Percentiles rank a stretch among this genome's conserved stretches.
Conservation (phyloP, 768 basidiomycete species). For the Rhizopogon vinicolor region DNA sequence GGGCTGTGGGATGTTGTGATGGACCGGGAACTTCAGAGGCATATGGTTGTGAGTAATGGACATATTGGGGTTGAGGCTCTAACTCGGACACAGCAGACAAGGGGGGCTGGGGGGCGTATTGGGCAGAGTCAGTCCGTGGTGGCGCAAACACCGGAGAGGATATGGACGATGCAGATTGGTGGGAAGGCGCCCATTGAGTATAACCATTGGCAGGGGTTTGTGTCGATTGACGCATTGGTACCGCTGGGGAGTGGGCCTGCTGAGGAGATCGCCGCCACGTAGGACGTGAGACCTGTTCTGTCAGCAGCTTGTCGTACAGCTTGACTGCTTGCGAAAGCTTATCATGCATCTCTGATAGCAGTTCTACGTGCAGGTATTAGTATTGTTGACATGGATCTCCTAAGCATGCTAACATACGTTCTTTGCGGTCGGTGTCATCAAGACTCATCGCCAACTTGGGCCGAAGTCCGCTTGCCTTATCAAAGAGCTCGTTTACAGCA, state of each 20-base stretch:
- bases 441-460: conserved; percentile 81
- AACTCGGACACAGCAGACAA: conserved; percentile 24
- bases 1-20: conserved; percentile 4
- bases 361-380: conserved; percentile 42
- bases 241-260: conserved; percentile 4
- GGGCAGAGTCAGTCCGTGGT: conserved; percentile 11
- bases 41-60: conserved; percentile 8
- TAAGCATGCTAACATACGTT: conserved; percentile 48
- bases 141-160: conserved; percentile 14
- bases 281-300: conserved; percentile 74
- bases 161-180: conserved; percentile 12
- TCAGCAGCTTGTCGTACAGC: conserved; percentile 84
- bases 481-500: conserved; percentile 78
- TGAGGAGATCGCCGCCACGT: conserved; percentile 45
- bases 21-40: background rate
- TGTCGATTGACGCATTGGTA: background rate
- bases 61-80: conserved; percentile 24
- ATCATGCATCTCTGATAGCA: conserved; percentile 90
- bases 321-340: conserved; percentile 91
- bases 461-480: conserved; percentile 72
- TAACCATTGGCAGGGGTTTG: conserved; percentile 25
- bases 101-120: conserved; percentile 15
- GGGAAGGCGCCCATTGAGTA: conserved; percentile 24
- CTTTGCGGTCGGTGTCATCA: conserved; percentile 83
- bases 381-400: background rate